A percentile compares a stretch with the other conserved stretches of the same genome.
Evolutionary conservation across 2,329 filamentous ascomycete genomes (phyloP).

Genomic region (Aspergillus fischeri): DNA sequence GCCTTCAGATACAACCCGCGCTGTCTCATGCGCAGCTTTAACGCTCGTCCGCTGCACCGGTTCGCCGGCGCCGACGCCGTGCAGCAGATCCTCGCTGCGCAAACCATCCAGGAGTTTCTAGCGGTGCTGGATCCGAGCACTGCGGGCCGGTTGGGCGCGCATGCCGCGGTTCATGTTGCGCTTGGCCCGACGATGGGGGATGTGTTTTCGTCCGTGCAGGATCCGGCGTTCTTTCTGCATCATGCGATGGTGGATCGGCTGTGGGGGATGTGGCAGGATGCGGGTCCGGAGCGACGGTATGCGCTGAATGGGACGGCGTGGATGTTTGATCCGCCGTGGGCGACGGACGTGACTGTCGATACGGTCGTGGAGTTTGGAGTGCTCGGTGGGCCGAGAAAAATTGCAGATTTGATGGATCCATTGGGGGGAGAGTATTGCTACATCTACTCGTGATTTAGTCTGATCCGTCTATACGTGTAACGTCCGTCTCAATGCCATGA

Average conservation of each 20-base stretch:
- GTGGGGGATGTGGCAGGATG: not conserved
- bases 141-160: not conserved
- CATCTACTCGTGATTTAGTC: conserved; percentile 9
- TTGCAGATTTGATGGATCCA: conserved; percentile 19
- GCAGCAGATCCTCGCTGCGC: not conserved
- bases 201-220: not conserved
- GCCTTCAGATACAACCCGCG: conserved; percentile 11
- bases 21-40: conserved; percentile 5
- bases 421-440: conserved; percentile 13
- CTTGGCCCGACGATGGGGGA: not conserved
- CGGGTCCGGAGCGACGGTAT: not conserved
- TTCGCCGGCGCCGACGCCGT: not conserved
- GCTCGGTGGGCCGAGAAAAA: conserved; percentile 7
- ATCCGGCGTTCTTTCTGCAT: not conserved
- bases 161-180: not conserved
- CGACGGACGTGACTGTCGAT: conserved; percentile 8
- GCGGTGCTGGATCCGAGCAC: not conserved
- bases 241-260: not conserved
- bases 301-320: conserved; percentile 17
- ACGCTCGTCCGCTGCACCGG: not conserved
- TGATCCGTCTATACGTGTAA: no score
- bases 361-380: conserved; percentile 18
- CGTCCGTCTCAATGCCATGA: conserved; percentile 7
- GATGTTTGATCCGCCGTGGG: conserved; percentile 15
- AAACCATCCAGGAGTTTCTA: not conserved